Percentiles rank a stretch among this genome's conserved stretches.
These are phyloP conservation scores for Coemansia sp. DNA, from an alignment of 192 early-diverging fungal genomes.

Conservation along the genomic window DNA sequence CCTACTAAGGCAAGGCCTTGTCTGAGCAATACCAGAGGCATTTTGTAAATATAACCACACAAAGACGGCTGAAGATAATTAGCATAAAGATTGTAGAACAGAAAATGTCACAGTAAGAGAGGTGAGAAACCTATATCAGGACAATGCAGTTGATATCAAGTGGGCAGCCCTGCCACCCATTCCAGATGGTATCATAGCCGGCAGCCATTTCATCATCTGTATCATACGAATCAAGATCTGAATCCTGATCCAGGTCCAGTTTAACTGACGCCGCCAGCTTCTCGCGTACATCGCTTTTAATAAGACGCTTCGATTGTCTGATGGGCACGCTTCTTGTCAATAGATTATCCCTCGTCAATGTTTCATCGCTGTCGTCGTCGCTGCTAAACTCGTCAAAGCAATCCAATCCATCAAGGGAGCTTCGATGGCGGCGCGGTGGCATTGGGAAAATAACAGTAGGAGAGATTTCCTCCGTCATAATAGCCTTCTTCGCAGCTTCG, in stretches of 20 bases:
- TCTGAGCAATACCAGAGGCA: not conserved
- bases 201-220: not conserved
- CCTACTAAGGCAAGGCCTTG: not conserved
- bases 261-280: constrained; percentile 11
- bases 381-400: not conserved
- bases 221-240: constrained; percentile 4
- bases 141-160: constrained; percentile 33
- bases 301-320: constrained; percentile 11
- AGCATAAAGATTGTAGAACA: not conserved
- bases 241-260: not conserved
- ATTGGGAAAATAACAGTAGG: constrained; percentile 3
- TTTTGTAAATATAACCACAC: not conserved
- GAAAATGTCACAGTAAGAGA: not conserved
- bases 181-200: constrained; percentile 9
- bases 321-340: constrained; percentile 1
- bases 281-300: constrained; percentile 13
- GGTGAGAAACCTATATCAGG: constrained; percentile 3
- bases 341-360: not conserved
- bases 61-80: not conserved
- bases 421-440: not conserved
- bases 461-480: constrained; percentile 14
- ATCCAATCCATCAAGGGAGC: not conserved
- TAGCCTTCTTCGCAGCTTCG: constrained; percentile 14
- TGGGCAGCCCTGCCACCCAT: constrained; percentile 26
- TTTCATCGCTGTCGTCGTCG: constrained; percentile 5